Percentiles rank a stretch among this genome's conserved stretches.
phyloP scores from a whole-genome alignment of 169 alveolate genomes.

The Plasmodium blacklocki region DNA sequence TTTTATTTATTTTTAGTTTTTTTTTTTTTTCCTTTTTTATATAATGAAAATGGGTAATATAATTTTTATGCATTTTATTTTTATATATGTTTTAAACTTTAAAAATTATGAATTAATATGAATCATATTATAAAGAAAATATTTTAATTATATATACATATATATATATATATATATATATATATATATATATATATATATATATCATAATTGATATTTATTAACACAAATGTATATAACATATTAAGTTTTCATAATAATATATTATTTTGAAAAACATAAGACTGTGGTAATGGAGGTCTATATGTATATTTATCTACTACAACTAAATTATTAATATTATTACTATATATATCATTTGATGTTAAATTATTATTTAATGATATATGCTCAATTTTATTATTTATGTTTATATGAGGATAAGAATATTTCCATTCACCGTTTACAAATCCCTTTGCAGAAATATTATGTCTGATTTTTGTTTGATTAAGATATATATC shows the following conservation, averaged over 20 bases:
- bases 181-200: background rate
- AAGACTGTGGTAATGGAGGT: conserved; percentile 55
- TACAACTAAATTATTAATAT: conserved; percentile 18
- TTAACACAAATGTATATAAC: background rate
- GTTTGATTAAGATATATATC: conserved; percentile 80
- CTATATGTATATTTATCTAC: conserved; percentile 30
- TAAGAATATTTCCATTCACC: conserved; percentile 85
- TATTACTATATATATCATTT: background rate
- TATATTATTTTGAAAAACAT: background rate
- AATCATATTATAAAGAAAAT: background rate
- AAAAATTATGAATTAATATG: no score
- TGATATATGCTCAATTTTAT: conserved; percentile 15
- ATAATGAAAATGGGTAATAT: background rate
- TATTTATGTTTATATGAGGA: conserved; percentile 70
- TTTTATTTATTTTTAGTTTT: no score
- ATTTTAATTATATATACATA: background rate
- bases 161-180: background rate
- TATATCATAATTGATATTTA: background rate
- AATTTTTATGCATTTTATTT: background rate
- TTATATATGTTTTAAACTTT: no score
- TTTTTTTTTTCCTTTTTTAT: no score
- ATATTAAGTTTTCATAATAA: background rate
- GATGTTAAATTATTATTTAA: conserved; percentile 3
- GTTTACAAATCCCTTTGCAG: conserved; percentile 83
- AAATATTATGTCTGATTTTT: conserved; percentile 76